Evolutionary conservation across 116 monocot species (phyloP), one percentile per base, ranked within the genome.

Genomic region (Zostera marina): DNA sequence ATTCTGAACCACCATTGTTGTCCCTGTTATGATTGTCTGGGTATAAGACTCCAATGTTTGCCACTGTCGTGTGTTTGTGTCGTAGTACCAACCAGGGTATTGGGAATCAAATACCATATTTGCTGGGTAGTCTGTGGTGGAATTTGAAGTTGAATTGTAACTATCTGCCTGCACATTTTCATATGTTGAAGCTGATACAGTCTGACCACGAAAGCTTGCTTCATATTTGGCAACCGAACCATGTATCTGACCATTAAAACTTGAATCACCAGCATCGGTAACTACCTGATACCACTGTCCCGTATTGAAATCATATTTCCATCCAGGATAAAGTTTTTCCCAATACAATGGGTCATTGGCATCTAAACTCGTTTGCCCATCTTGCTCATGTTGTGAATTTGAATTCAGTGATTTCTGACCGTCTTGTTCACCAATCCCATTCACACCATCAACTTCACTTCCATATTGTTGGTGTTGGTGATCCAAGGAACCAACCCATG

Each of bases 81-180:
- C 94, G 65, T 79, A 96, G 55, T 96, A 96, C 85, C 85, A 96
- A 15, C 77, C 94, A 23, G 89, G 85, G 44, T 96, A 96, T 32
- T 88, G 85, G 14, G 85, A 70, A 70, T 96, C 88, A 61, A 96
- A 88, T 42, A 96, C 63, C 94, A 96, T 88, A 49, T 96, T 88
- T 21, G 79, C 66, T 55, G 94, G 89, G 65, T 96, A 88, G 11
- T 70, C 73, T 78, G 59, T 53, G 1, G 54, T 68, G 15, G n/a
- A 41, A 19, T 64, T 25, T 53, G 59, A 61, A 65, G 54, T 22
- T 58, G 56, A 61, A 62, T 32, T 15, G 38, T 56, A 15, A 39
- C 56, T 59, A 42, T 59, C 9, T 42, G 22, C 40, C 43, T 59
- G 42, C 21, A 63, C 66, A 42, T 72, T 46, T 60, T 53, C 59